Base-by-base conservation (phyloP, 2,329 filamentous ascomycete genomes). In the Curvularia sp. region DNA sequence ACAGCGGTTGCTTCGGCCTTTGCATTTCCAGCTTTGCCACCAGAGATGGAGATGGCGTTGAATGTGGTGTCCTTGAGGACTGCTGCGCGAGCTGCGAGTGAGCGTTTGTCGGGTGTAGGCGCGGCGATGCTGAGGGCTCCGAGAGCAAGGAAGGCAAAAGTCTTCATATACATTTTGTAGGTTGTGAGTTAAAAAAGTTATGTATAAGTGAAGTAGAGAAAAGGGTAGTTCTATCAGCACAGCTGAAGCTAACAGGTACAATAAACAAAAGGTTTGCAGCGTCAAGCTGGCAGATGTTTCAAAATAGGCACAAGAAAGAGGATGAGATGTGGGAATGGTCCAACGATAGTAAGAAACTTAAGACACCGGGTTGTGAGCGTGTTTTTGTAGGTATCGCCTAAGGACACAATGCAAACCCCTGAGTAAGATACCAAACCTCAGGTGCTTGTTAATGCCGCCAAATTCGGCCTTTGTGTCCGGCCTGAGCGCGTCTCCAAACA, bases 1-100 rank as follows among this genome's bases (percentile, higher is more conserved):
- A 83, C 82, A 53, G 81, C 80, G 46, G 83, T 76, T 53, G 84
- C 84, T 72, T 86, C 84, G 1, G 75, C 80, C 20, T 85, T 77
- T 12, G 83, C 84, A 46, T 85, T 81, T 52, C 85, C 84, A 22
- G 80, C 83, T 9, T 79, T 74, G 2, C 84, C 84, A 44, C 79
- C 79, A 0, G 83, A 83, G 49, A 86, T 76, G 63, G 81, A 80
- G 72, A 86, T 85, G 30, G 65, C 70, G 57, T 75, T 62, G 60
- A 67, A 77, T 41, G 71, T 74, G 10, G 73, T 74, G 46, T 66
- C 66, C 9, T 68, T 64, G 18, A 75, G 66, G 7, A 74, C 66
- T 1, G 65, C 50, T 49, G 72, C 72, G 39, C 64, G 66, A 8
- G 53, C 57, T 43, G 64, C 46, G 48, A 73, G 57, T 13, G 55